A percentile compares a stretch with the other conserved stretches of the same genome.
Evolutionary conservation across 192 early-diverging fungal genomes (phyloP).

Genomic region (Dissophora ornata): DNA sequence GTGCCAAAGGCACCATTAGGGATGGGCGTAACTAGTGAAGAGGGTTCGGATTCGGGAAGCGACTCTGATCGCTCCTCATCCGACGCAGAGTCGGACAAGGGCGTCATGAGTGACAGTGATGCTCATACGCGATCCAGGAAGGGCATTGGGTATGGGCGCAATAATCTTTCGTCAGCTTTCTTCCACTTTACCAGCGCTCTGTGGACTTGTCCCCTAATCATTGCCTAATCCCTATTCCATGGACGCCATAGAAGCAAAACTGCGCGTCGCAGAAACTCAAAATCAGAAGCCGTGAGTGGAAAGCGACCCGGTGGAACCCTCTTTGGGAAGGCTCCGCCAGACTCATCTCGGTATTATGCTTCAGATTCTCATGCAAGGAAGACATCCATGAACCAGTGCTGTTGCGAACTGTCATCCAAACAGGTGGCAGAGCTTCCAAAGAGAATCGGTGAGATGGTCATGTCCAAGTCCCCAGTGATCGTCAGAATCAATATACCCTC

Average conservation of each 20-base stretch:
- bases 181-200: background rate
- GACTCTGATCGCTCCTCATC: conserved; percentile 40
- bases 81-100: conserved; percentile 17
- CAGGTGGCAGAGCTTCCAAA: conserved; percentile 29
- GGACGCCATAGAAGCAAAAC: conserved; percentile 35
- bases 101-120: conserved; percentile 20
- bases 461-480: conserved; percentile 30
- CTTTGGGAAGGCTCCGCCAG: conserved; percentile 32
- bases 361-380: conserved; percentile 30
- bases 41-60: conserved; percentile 34
- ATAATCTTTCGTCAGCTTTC: background rate
- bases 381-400: conserved; percentile 18
- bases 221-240: background rate
- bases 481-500: conserved; percentile 49
- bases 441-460: conserved; percentile 1
- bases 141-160: conserved; percentile 29
- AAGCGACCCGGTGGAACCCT: conserved; percentile 20
- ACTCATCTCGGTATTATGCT: conserved; percentile 2
- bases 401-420: conserved; percentile 11
- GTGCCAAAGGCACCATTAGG: conserved; percentile 23
- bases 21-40: conserved; percentile 23
- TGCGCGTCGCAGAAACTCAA: conserved; percentile 17
- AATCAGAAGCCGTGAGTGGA: conserved; percentile 9
- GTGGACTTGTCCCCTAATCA: background rate
- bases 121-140: conserved; percentile 19